phyloP scores from a whole-genome alignment of 179 eudicot genomes.

The Patellifolia procumbens region DNA sequence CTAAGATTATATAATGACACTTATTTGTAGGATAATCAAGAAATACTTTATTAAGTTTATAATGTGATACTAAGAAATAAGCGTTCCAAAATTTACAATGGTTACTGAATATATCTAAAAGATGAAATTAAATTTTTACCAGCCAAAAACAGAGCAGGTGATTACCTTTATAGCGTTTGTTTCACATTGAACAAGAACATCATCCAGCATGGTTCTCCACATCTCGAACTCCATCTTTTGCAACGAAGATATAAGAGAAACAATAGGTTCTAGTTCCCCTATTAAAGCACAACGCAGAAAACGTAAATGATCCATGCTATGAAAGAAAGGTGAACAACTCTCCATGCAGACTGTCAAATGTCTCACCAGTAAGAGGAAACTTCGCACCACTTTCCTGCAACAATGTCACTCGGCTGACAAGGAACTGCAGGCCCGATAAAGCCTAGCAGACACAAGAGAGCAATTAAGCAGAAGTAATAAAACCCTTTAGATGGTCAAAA shows the following conservation, averaged over 20 bases:
- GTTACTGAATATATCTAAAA: not conserved
- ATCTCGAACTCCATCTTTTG: conserved; percentile 79
- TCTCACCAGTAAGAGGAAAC: conserved; percentile 69
- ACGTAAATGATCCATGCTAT: not conserved
- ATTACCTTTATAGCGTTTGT: conserved; percentile 87
- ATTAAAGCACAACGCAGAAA: conserved; percentile 16
- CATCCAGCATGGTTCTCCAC: conserved; percentile 84
- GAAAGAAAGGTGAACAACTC: not conserved
- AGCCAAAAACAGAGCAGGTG: not conserved
- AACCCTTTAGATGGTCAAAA: not conserved
- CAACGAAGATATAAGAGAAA: conserved; percentile 61
- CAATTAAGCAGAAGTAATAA: conserved; percentile 19
- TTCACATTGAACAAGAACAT: conserved; percentile 72
- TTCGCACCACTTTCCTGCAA: conserved; percentile 80
- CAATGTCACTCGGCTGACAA: conserved; percentile 59
- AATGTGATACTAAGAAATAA: not conserved
- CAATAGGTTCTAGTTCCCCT: conserved; percentile 68
- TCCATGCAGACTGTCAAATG: conserved; percentile 14
- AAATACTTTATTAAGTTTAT: not conserved
- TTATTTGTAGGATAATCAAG: no score
- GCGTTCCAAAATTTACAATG: not conserved
- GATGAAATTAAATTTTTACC: not conserved
- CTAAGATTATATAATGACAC: not conserved
- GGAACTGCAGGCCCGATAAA: conserved; percentile 81
- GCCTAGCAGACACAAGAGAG: conserved; percentile 50